Conservation (phyloP, 805 yeast species). For the Nakazawaea anatomiae region DNA sequence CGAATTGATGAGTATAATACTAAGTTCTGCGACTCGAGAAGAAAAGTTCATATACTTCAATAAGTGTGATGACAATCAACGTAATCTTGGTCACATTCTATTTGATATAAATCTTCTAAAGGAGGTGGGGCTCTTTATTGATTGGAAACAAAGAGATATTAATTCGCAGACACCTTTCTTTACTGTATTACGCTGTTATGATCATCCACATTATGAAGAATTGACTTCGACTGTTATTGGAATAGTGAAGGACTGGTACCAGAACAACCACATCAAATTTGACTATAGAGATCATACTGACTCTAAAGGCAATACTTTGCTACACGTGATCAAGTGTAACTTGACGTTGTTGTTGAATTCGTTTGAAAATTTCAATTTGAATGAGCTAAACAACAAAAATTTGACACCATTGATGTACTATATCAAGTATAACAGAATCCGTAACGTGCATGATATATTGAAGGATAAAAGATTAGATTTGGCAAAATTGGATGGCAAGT, state of each 20-base stretch:
- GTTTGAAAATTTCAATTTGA: conserved; percentile 41
- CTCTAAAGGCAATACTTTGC: conserved; percentile 62
- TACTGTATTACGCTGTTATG: conserved; percentile 73
- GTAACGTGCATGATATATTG: conserved; percentile 49
- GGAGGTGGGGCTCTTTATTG: conserved; percentile 48
- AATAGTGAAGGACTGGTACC: conserved; percentile 39
- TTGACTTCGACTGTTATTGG: conserved; percentile 42
- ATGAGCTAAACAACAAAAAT: conserved; percentile 50
- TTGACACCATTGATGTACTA: conserved; percentile 69
- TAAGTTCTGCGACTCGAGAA: conserved; percentile 25
- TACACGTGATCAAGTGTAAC: conserved; percentile 62
- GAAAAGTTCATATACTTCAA: conserved; percentile 49
- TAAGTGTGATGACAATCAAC: conserved; percentile 40
- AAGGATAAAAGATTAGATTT: conserved; percentile 44
- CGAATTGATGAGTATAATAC: conserved; percentile 40
- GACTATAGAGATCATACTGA: conserved; percentile 65
- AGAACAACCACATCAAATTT: conserved; percentile 22
- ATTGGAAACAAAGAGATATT: conserved; percentile 65
- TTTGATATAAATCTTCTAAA: conserved; percentile 46
- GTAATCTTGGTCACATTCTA: conserved; percentile 72
- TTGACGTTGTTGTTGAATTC: conserved; percentile 33
- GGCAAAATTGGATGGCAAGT: conserved; percentile 21
- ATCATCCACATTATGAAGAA: conserved; percentile 54
- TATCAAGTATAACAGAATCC: conserved; percentile 61
- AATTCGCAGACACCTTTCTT: conserved; percentile 76